phyloP scores from a whole-genome alignment of 495 filamentous ascomycete species.

The Aspergillus affinis region DNA sequence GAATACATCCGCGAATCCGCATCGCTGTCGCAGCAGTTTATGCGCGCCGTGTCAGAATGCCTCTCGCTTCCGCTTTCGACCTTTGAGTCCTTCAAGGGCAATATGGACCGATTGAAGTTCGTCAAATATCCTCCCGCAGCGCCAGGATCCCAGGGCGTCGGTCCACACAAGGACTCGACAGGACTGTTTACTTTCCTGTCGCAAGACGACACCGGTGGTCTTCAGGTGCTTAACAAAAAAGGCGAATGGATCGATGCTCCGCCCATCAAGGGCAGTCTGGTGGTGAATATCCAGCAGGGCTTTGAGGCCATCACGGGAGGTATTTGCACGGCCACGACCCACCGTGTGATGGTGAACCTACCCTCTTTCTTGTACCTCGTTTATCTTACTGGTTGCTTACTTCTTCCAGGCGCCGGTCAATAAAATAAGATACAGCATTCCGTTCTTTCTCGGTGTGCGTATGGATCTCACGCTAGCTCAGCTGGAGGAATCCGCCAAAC shows the following conservation, averaged over 20 bases:
- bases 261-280: conserved; percentile 48
- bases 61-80: conserved; percentile 69
- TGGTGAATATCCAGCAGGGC: conserved; percentile 74
- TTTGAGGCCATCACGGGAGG: conserved; percentile 87
- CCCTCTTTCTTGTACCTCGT: background rate
- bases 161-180: conserved; percentile 87
- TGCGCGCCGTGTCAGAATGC: conserved; percentile 78
- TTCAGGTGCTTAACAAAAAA: conserved; percentile 52
- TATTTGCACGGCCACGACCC: conserved; percentile 81
- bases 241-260: conserved; percentile 51
- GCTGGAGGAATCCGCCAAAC: conserved; percentile 35
- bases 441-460: conserved; percentile 88
- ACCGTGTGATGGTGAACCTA: conserved; percentile 58
- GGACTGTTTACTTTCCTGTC: conserved; percentile 56
- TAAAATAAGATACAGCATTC: conserved; percentile 70
- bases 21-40: conserved; percentile 67
- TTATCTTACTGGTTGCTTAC: background rate
- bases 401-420: conserved; percentile 33
- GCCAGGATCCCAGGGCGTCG: conserved; percentile 71
- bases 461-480: conserved; percentile 73
- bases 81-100: conserved; percentile 82
- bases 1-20: conserved; percentile 76
- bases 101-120: conserved; percentile 88
- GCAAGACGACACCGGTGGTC: conserved; percentile 53
- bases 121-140: conserved; percentile 78